Percentiles rank a stretch among this genome's conserved stretches.
These are phyloP conservation scores for Nitzschia inconspicua DNA, from an alignment of 108 stramenopile genomes.

Conservation along the genomic window DNA sequence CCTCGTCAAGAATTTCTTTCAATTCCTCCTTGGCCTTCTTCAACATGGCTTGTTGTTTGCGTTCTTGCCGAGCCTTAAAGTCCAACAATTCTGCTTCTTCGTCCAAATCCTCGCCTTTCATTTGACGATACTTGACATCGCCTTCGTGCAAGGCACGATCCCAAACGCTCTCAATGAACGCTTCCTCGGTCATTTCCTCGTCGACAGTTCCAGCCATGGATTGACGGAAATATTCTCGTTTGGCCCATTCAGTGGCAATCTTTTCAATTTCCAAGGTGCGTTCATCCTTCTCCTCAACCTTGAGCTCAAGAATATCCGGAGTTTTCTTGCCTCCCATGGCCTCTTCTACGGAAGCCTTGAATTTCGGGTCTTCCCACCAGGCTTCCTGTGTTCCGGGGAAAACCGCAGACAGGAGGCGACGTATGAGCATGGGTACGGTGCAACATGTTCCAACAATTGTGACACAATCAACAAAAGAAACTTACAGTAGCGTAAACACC, in stretches of 20 bases:
- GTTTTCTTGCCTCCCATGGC: slow-evolving; percentile 7
- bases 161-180: slow-evolving; percentile 69
- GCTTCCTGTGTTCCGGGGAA: slow-evolving; percentile 12
- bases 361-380: slow-evolving; percentile 47
- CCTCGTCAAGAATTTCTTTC: slow-evolving; percentile 39
- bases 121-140: slow-evolving; percentile 54
- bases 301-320: slow-evolving; percentile 12
- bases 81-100: slow-evolving; percentile 38
- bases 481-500: slow-evolving; percentile 24
- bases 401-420: not conserved
- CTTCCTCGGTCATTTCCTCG: slow-evolving; percentile 49
- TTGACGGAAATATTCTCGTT: slow-evolving; percentile 69
- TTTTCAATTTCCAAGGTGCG: slow-evolving; percentile 49
- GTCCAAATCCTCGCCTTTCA: slow-evolving; percentile 37
- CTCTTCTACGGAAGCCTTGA: slow-evolving; percentile 24
- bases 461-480: not conserved
- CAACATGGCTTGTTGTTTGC: slow-evolving; percentile 43
- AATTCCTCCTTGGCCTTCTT: slow-evolving; percentile 51
- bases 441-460: not conserved
- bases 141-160: slow-evolving; percentile 78
- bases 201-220: slow-evolving; percentile 43
- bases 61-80: slow-evolving; percentile 49
- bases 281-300: slow-evolving; percentile 40
- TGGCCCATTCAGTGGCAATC: slow-evolving; percentile 76
- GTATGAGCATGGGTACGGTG: not conserved